phyloP scores from a whole-genome alignment of 345 rosid genomes.

The thale cress (Arabidopsis thaliana) region DNA sequence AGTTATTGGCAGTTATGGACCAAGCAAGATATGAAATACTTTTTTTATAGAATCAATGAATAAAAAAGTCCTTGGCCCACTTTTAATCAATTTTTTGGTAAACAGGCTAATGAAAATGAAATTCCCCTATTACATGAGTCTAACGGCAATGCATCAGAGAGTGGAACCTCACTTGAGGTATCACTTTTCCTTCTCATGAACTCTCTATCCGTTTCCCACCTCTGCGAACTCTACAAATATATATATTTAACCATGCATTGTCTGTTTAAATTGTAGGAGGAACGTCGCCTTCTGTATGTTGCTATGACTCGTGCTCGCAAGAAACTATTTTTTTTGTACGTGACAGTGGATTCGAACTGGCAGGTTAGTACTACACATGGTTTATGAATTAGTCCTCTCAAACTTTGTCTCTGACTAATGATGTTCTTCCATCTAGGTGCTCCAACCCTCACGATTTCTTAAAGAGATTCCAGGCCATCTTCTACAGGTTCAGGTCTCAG shows the following conservation, averaged over 20 bases:
- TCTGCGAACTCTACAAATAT: slow-evolving; percentile 10
- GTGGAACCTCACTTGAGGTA: slow-evolving; percentile 76
- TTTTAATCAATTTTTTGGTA: slow-evolving; percentile 18
- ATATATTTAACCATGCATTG: slow-evolving; percentile 1
- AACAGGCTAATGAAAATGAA: slow-evolving; percentile 93
- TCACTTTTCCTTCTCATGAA: slow-evolving; percentile 21
- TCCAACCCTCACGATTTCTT: slow-evolving; percentile 93
- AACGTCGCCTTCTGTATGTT: slow-evolving; percentile 84
- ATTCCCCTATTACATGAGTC: slow-evolving; percentile 84
- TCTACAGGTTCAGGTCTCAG: slow-evolving; percentile 63
- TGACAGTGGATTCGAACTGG: slow-evolving; percentile 85
- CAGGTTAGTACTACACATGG: slow-evolving; percentile 63
- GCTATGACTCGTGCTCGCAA: slow-evolving; percentile 97
- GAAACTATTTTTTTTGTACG: slow-evolving; percentile 78
- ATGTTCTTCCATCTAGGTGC: slow-evolving; percentile 58
- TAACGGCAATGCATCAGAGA: slow-evolving; percentile 56
- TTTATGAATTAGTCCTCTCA: slow-evolving; percentile 26
- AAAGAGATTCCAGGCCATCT: slow-evolving; percentile 89
- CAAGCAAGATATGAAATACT: slow-evolving; percentile 9
- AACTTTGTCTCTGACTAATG: slow-evolving; percentile 36
- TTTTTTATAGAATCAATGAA: background rate
- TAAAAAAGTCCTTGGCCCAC: background rate
- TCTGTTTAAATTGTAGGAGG: slow-evolving; percentile 65
- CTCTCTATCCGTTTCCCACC: slow-evolving; percentile 16
- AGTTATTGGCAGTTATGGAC: slow-evolving; percentile 21